A percentile compares a stretch with the other conserved stretches of the same genome.
These are phyloP conservation scores for Fusarium heterosporum DNA, from an alignment of 2,329 filamentous ascomycete genomes.

Conservation along the genomic window DNA sequence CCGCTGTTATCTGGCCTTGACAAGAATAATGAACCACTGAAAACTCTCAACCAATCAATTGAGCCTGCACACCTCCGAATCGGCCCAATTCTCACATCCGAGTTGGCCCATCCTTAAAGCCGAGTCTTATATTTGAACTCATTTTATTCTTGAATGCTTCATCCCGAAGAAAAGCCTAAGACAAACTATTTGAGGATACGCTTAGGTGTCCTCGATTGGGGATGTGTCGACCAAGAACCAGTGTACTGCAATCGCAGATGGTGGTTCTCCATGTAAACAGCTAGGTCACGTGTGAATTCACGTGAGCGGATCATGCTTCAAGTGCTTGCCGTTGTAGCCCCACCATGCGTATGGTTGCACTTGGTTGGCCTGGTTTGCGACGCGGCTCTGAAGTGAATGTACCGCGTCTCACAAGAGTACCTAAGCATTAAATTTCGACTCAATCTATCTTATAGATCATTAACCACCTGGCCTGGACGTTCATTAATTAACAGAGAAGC, in stretches of 20 bases:
- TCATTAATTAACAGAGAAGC: conserved; percentile 10
- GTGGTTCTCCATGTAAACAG: background rate
- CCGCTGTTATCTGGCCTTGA: conserved; percentile 21
- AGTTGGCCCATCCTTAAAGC: conserved; percentile 33
- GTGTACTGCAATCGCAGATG: background rate
- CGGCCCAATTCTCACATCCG: conserved; percentile 29
- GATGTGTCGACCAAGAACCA: background rate
- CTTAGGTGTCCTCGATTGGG: background rate
- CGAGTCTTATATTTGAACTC: conserved; percentile 16
- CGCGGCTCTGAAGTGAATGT: conserved; percentile 29
- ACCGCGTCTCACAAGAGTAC: conserved; percentile 28
- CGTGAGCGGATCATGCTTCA: background rate
- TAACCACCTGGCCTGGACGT: background rate
- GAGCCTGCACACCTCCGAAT: conserved; percentile 25
- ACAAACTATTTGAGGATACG: background rate
- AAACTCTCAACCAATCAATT: conserved; percentile 31
- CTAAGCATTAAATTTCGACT: conserved; percentile 20
- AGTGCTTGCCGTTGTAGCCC: background rate
- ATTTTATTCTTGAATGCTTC: conserved; percentile 2
- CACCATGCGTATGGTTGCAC: conserved; percentile 18
- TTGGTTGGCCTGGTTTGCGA: conserved; percentile 7
- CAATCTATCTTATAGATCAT: conserved; percentile 4
- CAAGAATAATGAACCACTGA: conserved; percentile 23
- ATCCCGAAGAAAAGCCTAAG: conserved; percentile 3
- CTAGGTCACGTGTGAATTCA: background rate